Conservation (phyloP, 1,139 yeast genomes). For the Candida gigantensis region DNA sequence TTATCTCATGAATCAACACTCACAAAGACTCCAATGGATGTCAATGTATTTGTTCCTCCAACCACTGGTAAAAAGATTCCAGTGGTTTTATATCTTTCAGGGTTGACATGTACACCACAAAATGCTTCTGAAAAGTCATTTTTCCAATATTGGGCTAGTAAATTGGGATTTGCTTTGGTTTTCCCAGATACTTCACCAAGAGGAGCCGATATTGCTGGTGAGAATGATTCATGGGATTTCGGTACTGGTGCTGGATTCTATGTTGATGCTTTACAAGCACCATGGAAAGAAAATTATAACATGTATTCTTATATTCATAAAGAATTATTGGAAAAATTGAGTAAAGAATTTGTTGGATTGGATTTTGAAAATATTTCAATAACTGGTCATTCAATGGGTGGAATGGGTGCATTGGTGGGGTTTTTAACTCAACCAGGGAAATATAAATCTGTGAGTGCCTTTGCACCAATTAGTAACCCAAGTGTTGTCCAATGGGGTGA, state of each 20-base stretch:
- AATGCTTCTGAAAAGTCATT: conserved; percentile 95
- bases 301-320: conserved; percentile 84
- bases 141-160: conserved; percentile 77
- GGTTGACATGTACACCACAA: conserved; percentile 91
- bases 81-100: conserved; percentile 78
- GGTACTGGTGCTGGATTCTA: conserved; percentile 97
- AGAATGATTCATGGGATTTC: conserved; percentile 83
- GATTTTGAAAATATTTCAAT: conserved; percentile 66
- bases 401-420: conserved; percentile 86
- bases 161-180: conserved; percentile 82
- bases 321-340: conserved; percentile 63
- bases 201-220: conserved; percentile 82
- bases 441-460: conserved; percentile 84
- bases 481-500: conserved; percentile 75
- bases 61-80: conserved; percentile 55
- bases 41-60: conserved; percentile 79
- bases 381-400: conserved; percentile 98
- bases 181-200: conserved; percentile 98
- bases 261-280: conserved; percentile 74
- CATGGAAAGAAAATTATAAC: conserved; percentile 71
- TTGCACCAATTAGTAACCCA: conserved; percentile 89
- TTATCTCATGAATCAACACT: conserved; percentile 67
- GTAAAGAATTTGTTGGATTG: conserved; percentile 47
- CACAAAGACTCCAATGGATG: conserved; percentile 76
- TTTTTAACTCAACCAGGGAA: conserved; percentile 71